A percentile compares a stretch with the other conserved stretches of the same genome.
phyloP scores from a whole-genome alignment of 2,329 filamentous ascomycete species.

The Phaeosphaeria sp. region DNA sequence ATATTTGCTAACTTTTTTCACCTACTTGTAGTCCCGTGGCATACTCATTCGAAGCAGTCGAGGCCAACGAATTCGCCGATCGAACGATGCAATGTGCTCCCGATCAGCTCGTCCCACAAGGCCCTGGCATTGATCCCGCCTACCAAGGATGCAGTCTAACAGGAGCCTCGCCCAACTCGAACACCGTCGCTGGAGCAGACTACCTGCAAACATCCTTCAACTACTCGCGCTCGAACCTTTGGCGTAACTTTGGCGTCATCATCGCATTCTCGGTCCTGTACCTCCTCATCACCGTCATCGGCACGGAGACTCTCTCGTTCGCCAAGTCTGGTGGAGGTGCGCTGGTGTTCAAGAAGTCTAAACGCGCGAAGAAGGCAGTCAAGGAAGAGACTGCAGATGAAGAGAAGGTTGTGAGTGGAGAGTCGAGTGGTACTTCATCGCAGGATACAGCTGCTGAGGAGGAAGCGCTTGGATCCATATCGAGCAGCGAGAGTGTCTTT shows the following conservation, averaged over 20 bases:
- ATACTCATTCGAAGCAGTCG: constrained; percentile 72
- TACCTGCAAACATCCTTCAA: constrained; percentile 65
- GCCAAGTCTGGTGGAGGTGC: constrained; percentile 69
- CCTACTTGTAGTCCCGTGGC: constrained; percentile 57
- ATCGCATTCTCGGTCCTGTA: constrained; percentile 79
- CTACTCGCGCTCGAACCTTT: constrained; percentile 65
- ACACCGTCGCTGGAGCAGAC: constrained; percentile 59
- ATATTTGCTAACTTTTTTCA: constrained; percentile 37
- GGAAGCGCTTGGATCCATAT: constrained; percentile 44
- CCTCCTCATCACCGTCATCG: constrained; percentile 72
- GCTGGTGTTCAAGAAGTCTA: constrained; percentile 74
- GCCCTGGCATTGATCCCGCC: constrained; percentile 60
- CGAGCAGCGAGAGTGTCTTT: constrained; percentile 47
- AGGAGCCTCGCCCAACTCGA: constrained; percentile 62
- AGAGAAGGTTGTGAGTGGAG: constrained; percentile 58
- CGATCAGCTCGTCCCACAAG: constrained; percentile 65
- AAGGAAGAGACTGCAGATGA: constrained; percentile 61
- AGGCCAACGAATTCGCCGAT: constrained; percentile 70
- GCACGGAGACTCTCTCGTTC: constrained; percentile 73
- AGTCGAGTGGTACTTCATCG: constrained; percentile 27
- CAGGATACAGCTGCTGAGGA: constrained; percentile 31
- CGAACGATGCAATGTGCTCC: constrained; percentile 65
- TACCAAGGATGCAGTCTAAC: constrained; percentile 69
- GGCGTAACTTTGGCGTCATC: constrained; percentile 79
- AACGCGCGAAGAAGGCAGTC: constrained; percentile 63